Evolutionary conservation across 176 grass and related monocot species (phyloP).

Genomic region (Secale cereale): DNA sequence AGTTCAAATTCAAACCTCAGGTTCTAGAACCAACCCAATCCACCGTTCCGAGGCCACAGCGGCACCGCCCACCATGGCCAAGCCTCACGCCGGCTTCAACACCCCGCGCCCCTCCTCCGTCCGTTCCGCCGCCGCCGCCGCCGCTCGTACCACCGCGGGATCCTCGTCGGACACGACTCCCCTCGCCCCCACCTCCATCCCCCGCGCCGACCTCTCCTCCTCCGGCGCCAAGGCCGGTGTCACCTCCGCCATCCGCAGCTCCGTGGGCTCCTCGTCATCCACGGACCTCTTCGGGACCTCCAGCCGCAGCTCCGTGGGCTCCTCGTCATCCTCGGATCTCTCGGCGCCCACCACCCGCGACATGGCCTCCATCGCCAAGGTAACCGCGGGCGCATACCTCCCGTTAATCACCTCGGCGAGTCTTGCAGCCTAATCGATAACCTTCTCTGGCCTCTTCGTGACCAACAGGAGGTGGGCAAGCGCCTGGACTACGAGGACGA

Average conservation of each 20-base stretch:
- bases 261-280: not conserved
- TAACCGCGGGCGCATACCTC: not conserved
- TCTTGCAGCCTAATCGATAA: not conserved
- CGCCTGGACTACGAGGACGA: not conserved
- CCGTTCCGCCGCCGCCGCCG: not conserved
- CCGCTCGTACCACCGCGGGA: not conserved
- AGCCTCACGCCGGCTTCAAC: not conserved
- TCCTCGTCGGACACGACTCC: not conserved
- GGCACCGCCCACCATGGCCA: conserved; percentile 6
- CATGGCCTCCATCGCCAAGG: not conserved
- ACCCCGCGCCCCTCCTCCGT: not conserved
- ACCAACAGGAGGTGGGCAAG: not conserved
- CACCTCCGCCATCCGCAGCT: not conserved
- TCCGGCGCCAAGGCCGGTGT: not conserved
- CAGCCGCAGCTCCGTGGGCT: not conserved
- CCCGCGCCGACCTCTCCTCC: not conserved
- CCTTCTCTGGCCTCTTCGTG: not conserved
- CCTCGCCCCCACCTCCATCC: not conserved
- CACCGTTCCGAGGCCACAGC: not conserved
- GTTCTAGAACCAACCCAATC: not conserved
- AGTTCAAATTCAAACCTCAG: not conserved
- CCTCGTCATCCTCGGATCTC: not conserved
- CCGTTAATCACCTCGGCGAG: not conserved
- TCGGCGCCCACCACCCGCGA: not conserved
- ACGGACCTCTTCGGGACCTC: not conserved